Base-by-base conservation (phyloP, 768 basidiomycete genomes). In the Strobilomyces confusus region DNA sequence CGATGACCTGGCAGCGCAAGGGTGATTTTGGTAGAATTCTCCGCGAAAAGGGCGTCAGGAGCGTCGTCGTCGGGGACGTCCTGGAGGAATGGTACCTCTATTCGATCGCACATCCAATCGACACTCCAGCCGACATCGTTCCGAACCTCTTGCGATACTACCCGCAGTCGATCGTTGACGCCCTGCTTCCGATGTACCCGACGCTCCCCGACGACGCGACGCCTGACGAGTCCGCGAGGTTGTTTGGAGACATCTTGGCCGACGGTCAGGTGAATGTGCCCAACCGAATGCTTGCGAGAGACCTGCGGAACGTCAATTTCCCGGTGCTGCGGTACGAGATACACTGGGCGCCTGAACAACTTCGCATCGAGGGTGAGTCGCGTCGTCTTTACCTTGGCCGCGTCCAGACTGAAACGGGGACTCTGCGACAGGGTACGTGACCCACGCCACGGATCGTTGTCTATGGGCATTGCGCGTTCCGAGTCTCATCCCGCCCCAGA, bases 61-160 rank as follows among this genome's bases (percentile, higher is more conserved):
- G 77, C 61, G 69, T 89, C 50, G 72, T 85, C 48, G 69, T 83
- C 9, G 87, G 87, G 12, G 80, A 87, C 51, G 72, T 86, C 38
- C 75, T 75, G 7, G 86, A 89, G 57, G 86, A 90, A 68, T 89
- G 87, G 86, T 87, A 82, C 63, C 74, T 87, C 44, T 89, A 87
- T 61, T 80, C 84, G 5, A 82, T 87, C 56, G 81, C 86, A 3
- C 80, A 88, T 63, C 79, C 82, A 0, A 77, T 87, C 48, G 34
- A 63, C 9, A 65, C 72, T 7, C 69, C 75, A 22, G 56, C 58
- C 30, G 86, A 89, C 57, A 71, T 89, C 26, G 59, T 75, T 26
- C 73, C 74, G 14, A 87, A 86, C 58, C 63, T 89, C 44, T 69
- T 75, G 60, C 68, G 86, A 48, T 89, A 86, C 61, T 87, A 84